A percentile compares a stretch with the other conserved stretches of the same genome.
Evolutionary conservation across 1,284 basidiomycete species (phyloP).

Genomic region (Cryptococcus sp.): DNA sequence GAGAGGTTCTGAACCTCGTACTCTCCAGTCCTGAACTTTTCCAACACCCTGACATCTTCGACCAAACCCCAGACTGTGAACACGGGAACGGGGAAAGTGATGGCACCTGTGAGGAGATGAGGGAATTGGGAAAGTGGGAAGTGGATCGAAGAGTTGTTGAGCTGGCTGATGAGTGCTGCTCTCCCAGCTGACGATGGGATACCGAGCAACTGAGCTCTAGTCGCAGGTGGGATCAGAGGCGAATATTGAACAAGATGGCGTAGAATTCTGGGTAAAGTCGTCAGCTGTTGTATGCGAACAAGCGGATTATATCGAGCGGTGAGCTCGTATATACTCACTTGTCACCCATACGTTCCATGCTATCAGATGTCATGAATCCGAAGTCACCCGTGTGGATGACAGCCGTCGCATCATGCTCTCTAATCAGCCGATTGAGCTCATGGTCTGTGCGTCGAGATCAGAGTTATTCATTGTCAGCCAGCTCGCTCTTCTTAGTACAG

Average conservation of each 20-base stretch:
- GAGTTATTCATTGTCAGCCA: conserved; percentile 13
- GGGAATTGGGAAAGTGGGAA: conserved; percentile 87
- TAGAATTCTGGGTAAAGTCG: conserved; percentile 61
- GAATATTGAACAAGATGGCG: conserved; percentile 97
- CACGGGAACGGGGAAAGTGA: conserved; percentile 86
- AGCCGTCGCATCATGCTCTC: conserved; percentile 84
- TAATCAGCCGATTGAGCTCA: conserved; percentile 84
- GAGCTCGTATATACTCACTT: conserved; percentile 55
- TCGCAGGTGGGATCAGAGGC: conserved; percentile 81
- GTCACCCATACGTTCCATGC: conserved; percentile 87
- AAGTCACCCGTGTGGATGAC: conserved; percentile 99
- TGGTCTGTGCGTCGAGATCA: conserved; percentile 55
- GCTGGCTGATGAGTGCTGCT: conserved; percentile 56
- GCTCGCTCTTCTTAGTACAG: too few species aligned
- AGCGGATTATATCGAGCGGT: neutral
- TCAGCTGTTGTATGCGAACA: neutral
- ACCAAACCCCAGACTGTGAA: conserved; percentile 98
- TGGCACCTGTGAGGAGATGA: conserved; percentile 79
- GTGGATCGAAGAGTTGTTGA: conserved; percentile 56
- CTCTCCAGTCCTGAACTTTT: conserved; percentile 82
- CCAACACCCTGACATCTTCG: conserved; percentile 89
- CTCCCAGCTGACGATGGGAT: conserved; percentile 59
- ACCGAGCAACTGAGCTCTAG: conserved; percentile 77
- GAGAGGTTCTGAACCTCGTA: conserved; percentile 84
- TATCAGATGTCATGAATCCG: conserved; percentile 90